Base-by-base conservation (phyloP, 228 moss, liverwort and hornwort species). In the Sphagnum magellanicum region DNA sequence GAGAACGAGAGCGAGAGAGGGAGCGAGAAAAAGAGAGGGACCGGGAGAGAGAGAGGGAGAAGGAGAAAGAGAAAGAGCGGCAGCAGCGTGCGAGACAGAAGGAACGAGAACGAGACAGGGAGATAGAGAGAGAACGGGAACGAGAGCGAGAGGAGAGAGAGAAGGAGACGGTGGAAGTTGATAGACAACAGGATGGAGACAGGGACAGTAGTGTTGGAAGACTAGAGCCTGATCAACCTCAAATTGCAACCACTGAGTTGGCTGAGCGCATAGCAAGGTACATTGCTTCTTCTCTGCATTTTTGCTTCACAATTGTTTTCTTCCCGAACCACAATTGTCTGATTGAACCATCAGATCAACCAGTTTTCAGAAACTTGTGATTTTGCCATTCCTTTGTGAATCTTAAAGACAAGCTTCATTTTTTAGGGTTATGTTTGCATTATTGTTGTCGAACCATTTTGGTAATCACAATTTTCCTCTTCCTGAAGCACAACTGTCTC, bases 261-360 rank as follows among this genome's bases (percentile, higher is more conserved):
- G 91, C 85, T 59, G 91, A 91, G 73, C 81, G 86, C n/a, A 79
- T 93, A 81, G 70, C 81, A 53, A 93, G 85, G 96, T 96, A 83
- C 17, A 76, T 75, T 51, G 8, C 69, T 47, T 48, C 60, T 52
- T 50, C 67, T 67, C 52, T 8, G 59, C 47, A 61, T 57, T 16
- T 10, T 46, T 12, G 10, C 6, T 11, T 59, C 16, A 6, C 47
- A 53, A 12, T 48, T 69, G 68, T 12, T 9, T 47, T 6, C 32
- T 14, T 16, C 8, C 6, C 4, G 59, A 7, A 60, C 59, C 15
- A 16, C 17, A 51, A 17, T 58, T 4, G 55, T 10, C 4, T 48
- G 1, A 8, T 65, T 48, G 64, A 65, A 65, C 6, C 32, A 6
- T 13, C 8, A 50, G 64, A 10, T 10, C 11, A 7, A 32, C 13